Conservation (phyloP, 371 early-diverging fungal species). For the Rhizopus arrhizus region DNA sequence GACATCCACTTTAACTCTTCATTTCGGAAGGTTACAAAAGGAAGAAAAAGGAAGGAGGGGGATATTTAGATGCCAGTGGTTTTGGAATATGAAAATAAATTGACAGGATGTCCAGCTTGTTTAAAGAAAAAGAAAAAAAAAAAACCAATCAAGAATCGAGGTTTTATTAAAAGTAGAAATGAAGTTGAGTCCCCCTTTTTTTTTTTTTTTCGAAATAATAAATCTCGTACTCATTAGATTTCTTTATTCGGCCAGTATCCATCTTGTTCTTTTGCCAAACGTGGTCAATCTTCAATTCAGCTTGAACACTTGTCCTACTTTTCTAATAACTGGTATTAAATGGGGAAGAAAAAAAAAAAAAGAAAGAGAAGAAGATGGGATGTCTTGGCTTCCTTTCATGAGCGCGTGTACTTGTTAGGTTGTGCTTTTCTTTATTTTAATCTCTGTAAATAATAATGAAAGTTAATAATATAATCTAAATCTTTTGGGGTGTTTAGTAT, state of each 20-base stretch:
- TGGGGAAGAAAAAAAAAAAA: background rate
- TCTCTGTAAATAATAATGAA: background rate
- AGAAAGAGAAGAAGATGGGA: background rate
- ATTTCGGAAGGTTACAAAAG: no score
- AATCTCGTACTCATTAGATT: background rate
- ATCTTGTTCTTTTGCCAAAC: background rate
- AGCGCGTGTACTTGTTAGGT: no score
- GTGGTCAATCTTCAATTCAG: background rate
- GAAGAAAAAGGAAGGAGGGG: no score
- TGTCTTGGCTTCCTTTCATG: background rate
- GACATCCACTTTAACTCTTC: no score
- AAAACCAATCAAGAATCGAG: no score
- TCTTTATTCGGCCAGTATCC: background rate
- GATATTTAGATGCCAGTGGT: no score
- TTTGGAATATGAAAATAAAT: no score
- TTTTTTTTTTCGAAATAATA: background rate
- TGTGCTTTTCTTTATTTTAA: no score
- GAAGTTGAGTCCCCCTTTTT: background rate
- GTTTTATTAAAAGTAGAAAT: background rate
- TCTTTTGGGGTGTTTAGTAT: no score
- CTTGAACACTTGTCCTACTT: background rate
- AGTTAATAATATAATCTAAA: no score
- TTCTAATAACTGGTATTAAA: background rate
- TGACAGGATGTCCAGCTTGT: no score
- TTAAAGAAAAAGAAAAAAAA: no score